Evolutionary conservation across 495 filamentous ascomycete species (phyloP).

Genomic region (Penicillium angulare): DNA sequence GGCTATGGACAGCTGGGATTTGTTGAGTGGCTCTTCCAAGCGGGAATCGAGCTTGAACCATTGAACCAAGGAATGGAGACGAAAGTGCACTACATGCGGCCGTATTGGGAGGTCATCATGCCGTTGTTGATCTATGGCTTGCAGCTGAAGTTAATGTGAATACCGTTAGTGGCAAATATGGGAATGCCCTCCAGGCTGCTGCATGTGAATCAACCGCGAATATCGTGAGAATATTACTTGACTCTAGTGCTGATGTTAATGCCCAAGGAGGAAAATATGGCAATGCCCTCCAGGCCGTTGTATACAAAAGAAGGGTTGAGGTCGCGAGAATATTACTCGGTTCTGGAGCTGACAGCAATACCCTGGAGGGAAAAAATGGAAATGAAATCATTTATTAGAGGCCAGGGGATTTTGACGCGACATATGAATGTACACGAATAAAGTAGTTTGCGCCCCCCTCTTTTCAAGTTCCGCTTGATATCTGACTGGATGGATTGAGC

Average conservation of each 20-base stretch:
- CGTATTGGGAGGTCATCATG: not conserved
- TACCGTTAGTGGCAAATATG: not conserved
- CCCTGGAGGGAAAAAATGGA: too few relatives aligned
- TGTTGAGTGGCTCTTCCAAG: conserved; percentile 10
- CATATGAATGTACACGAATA: too few relatives aligned
- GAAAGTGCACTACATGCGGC: conserved; percentile 1
- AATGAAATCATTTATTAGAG: too few relatives aligned
- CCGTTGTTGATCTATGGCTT: conserved; percentile 7
- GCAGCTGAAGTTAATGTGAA: conserved; percentile 8
- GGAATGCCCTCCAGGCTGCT: not conserved
- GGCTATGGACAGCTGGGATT: not conserved
- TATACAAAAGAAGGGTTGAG: too few relatives aligned
- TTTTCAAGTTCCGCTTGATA: too few relatives aligned
- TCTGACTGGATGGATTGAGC: too few relatives aligned
- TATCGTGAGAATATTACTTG: not conserved
- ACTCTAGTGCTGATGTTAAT: not conserved
- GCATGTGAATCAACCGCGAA: not conserved
- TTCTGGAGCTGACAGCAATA: too few relatives aligned
- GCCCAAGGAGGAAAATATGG: not conserved
- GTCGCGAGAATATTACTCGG: too few relatives aligned
- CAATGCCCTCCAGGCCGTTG: too few relatives aligned
- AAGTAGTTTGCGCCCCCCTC: too few relatives aligned
- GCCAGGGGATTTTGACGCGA: too few relatives aligned
- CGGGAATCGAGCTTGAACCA: not conserved
- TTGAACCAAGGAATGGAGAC: too few relatives aligned